Evolutionary conservation across 148 eudicot genomes (phyloP), one percentile per base, ranked within the genome.

Genomic region (Suaeda aralocaspica): DNA sequence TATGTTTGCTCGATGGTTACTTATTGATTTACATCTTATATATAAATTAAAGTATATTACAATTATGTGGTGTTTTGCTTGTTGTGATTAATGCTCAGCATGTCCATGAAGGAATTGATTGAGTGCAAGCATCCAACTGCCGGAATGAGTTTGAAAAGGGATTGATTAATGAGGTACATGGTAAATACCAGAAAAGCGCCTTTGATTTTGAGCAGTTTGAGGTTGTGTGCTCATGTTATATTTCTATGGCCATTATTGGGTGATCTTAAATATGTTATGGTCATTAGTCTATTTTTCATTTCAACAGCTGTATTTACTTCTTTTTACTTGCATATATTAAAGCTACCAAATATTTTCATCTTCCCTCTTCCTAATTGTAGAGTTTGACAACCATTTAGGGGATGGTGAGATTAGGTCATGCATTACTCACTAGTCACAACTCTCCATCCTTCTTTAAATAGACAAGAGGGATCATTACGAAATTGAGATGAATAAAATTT

Each of bases 141-240:
- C 90, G 98, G 98, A 76, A 75, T 73, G 96, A 92, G 74, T 92
- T 92, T 81, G 98, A 92, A 72, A 80, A 78, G 82, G 98, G 96
- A 66, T 77, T 83, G 76, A 89, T 92, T 63, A 30, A 82, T 65
- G 98, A 92, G 96, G 98, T 92, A 84, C 61, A 72, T 63, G 42
- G 4, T 26, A 13, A 45, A 59, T 28, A 22, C 51, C 0, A 24
- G 30, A 53, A 31, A 5, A 42, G 5, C 3, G 39, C 3, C 2
- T 22, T 22, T n/a, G 12, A 19, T 66, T 15, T 71, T n/a, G n/a
- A n/a, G n/a, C n/a, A n/a, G n/a, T n/a, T n/a, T n/a, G n/a, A n/a
- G n/a, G n/a, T n/a, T n/a, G n/a, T n/a, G n/a, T n/a, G n/a, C n/a
- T n/a, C n/a, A n/a, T n/a, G n/a, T n/a, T n/a, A 59, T 46, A 31